Percentiles rank a stretch among this genome's conserved stretches.
Evolutionary conservation across 257 asterid genomes (phyloP).

Genomic region (Gynochthodes officinalis): DNA sequence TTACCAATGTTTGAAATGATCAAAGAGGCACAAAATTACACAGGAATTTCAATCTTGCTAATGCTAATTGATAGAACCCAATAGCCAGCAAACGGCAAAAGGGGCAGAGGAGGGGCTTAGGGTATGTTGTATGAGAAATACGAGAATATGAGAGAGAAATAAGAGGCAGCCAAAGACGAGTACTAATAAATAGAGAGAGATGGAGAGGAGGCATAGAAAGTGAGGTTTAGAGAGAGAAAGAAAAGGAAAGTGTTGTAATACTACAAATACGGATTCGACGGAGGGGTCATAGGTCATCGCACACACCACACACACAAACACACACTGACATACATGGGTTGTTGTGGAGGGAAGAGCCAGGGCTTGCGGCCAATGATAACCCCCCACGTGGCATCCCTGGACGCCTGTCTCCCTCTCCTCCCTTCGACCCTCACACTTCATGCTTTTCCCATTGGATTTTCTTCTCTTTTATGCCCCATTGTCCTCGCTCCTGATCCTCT

Average conservation of each 20-base stretch:
- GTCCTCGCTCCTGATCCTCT: background rate
- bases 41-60: constrained; percentile 28
- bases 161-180: constrained; percentile 35
- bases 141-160: constrained; percentile 56
- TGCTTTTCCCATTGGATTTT: constrained; percentile 17
- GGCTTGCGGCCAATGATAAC: constrained; percentile 37
- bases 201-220: constrained; percentile 27
- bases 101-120: constrained; percentile 41
- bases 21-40: constrained; percentile 29
- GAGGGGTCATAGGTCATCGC: constrained; percentile 36
- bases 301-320: constrained; percentile 30
- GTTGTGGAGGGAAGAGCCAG: constrained; percentile 43
- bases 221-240: constrained; percentile 35
- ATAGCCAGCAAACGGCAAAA: constrained; percentile 27
- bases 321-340: constrained; percentile 50
- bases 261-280: constrained; percentile 61
- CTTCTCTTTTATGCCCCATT: background rate
- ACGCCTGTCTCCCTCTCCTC: constrained; percentile 46
- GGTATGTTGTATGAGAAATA: constrained; percentile 43
- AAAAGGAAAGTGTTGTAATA: constrained; percentile 24
- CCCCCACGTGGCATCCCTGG: constrained; percentile 58
- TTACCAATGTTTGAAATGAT: constrained; percentile 45
- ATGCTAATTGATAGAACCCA: constrained; percentile 13
- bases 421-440: constrained; percentile 16
- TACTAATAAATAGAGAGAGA: constrained; percentile 30